Percentiles rank a stretch among this genome's conserved stretches.
Conservation (phyloP, 345 rosid genomes). For the Mangifera indica region DNA sequence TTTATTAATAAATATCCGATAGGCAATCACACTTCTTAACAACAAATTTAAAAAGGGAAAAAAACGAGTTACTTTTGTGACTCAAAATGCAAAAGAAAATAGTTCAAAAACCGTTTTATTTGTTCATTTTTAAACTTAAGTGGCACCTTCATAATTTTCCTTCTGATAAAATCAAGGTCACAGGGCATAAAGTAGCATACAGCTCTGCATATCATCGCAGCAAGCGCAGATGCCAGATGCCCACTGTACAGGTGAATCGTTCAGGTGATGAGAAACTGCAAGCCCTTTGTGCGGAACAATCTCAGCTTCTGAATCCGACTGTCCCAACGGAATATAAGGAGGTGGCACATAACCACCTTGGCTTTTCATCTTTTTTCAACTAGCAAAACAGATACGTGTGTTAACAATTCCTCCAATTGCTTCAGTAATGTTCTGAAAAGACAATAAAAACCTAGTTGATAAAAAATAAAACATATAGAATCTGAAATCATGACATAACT, state of each 20-base stretch:
- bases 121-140: constrained; percentile 25
- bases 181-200: constrained; percentile 81
- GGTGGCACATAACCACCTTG: constrained; percentile 72
- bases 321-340: constrained; percentile 65
- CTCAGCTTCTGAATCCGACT: constrained; percentile 52
- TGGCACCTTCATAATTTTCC: constrained; percentile 60
- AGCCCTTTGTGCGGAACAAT: constrained; percentile 25
- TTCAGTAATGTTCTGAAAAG: constrained; percentile 11
- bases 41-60: too few relatives aligned
- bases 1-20: not conserved
- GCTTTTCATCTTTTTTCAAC: constrained; percentile 44
- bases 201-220: constrained; percentile 95
- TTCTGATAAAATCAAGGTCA: constrained; percentile 57
- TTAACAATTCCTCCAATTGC: not conserved
- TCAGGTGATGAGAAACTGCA: constrained; percentile 14
- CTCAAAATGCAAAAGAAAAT: not conserved
- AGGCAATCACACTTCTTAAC: not conserved
- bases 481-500: not conserved
- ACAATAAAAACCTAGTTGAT: not conserved
- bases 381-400: not conserved
- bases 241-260: constrained; percentile 50
- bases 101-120: not conserved
- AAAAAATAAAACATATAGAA: not conserved
- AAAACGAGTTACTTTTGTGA: not conserved
- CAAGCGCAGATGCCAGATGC: constrained; percentile 98